Evolutionary conservation across 257 asterid genomes (phyloP).

Genomic region (Henckelia pumila): DNA sequence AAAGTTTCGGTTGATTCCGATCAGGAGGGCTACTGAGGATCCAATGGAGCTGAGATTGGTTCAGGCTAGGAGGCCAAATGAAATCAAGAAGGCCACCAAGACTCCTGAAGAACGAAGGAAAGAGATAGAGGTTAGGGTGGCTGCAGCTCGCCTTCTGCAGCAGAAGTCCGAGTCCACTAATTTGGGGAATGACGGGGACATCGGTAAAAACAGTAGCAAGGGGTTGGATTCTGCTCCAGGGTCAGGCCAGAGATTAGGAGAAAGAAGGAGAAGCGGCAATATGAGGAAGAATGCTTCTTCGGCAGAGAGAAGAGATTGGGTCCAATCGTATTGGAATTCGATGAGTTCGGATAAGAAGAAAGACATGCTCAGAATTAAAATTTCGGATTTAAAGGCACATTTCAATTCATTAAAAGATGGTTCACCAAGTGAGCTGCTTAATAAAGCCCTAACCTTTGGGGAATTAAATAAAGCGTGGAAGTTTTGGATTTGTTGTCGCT

Average conservation of each 20-base stretch:
- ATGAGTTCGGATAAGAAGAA: conserved; percentile 52
- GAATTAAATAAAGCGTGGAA: conserved; percentile 58
- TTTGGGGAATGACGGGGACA: conserved; percentile 42
- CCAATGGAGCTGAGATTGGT: conserved; percentile 71
- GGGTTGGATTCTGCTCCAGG: conserved; percentile 44
- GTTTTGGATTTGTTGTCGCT: conserved; percentile 67
- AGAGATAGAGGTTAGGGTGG: conserved; percentile 83
- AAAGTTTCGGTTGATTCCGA: conserved; percentile 68
- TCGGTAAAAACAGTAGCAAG: conserved; percentile 26
- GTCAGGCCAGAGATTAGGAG: conserved; percentile 45
- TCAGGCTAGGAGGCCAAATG: conserved; percentile 64
- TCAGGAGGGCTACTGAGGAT: conserved; percentile 66
- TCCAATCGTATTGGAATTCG: conserved; percentile 58
- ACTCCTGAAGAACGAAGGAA: conserved; percentile 79
- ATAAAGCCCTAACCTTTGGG: conserved; percentile 61
- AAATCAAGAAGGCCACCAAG: conserved; percentile 71
- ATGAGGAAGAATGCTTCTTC: conserved; percentile 54
- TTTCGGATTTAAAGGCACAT: conserved; percentile 59
- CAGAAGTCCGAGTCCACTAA: conserved; percentile 52
- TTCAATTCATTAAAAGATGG: conserved; percentile 51
- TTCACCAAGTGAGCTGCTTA: conserved; percentile 45
- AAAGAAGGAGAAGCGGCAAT: conserved; percentile 56
- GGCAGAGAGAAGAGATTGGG: conserved; percentile 65
- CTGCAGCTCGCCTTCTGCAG: conserved; percentile 81
- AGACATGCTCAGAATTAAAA: conserved; percentile 40